These are phyloP conservation scores for Claviceps digitariae DNA, from an alignment of 2,329 filamentous ascomycete species.

Conservation along the genomic window DNA sequence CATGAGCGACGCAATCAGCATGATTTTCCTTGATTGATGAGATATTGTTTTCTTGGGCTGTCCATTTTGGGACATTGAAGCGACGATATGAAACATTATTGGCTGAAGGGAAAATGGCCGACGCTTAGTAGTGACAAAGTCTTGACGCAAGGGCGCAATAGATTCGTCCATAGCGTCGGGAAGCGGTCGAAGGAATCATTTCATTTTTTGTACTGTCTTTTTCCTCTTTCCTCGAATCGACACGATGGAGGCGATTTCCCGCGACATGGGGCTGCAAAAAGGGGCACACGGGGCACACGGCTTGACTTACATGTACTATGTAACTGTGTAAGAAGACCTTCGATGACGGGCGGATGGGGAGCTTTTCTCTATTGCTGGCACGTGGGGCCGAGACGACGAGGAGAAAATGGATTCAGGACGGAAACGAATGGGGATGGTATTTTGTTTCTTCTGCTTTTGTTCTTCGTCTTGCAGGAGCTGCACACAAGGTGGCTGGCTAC, in stretches of 20 bases:
- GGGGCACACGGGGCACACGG: neutral
- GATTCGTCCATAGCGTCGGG: neutral
- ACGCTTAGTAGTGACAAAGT: neutral
- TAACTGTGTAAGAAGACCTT: slow-evolving; percentile 1
- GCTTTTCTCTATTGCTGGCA: neutral
- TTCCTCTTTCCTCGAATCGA: neutral
- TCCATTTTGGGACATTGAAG: neutral
- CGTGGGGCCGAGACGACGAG: neutral
- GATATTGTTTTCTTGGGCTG: no score
- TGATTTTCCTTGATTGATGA: neutral
- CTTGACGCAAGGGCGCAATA: no score
- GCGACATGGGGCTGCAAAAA: neutral
- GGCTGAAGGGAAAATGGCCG: neutral
- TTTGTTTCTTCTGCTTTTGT: no score
- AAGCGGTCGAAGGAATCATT: neutral
- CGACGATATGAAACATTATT: neutral
- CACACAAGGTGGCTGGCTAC: neutral
- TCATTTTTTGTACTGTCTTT: neutral
- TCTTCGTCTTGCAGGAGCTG: neutral
- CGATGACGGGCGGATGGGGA: neutral
- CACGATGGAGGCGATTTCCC: neutral
- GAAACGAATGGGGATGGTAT: neutral
- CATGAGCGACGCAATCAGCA: neutral
- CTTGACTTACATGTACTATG: slow-evolving; percentile 4
- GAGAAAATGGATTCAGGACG: neutral